Evolutionary conservation across 2,329 filamentous ascomycete genomes (phyloP).

Genomic region (Phialophora verrucosa): DNA sequence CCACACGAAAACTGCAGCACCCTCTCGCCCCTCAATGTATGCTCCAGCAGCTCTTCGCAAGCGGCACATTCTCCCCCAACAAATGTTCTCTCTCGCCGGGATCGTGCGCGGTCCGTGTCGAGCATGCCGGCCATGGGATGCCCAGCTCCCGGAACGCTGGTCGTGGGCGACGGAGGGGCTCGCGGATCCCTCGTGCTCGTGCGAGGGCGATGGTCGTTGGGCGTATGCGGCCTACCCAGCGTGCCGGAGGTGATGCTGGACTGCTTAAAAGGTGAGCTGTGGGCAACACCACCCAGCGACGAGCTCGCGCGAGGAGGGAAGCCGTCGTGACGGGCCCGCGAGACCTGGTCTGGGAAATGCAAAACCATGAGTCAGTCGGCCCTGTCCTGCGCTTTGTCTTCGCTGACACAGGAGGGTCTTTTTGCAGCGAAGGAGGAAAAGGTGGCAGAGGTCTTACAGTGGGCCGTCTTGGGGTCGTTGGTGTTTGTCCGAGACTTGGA

Average conservation of each 20-base stretch:
- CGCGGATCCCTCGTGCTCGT: slow-evolving; percentile 34
- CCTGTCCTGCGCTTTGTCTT: slow-evolving; percentile 14
- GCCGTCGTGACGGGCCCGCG: slow-evolving; percentile 32
- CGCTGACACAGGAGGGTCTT: not conserved
- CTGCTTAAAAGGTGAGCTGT: slow-evolving; percentile 34
- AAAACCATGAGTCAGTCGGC: slow-evolving; percentile 34
- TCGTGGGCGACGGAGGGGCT: slow-evolving; percentile 29
- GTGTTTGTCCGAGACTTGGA: slow-evolving; percentile 30
- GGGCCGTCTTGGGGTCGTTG: slow-evolving; percentile 28
- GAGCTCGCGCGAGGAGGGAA: slow-evolving; percentile 32
- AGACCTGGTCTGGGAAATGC: slow-evolving; percentile 33
- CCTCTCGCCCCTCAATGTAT: slow-evolving; percentile 90
- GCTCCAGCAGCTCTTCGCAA: slow-evolving; percentile 94
- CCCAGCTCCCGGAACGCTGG: slow-evolving; percentile 35
- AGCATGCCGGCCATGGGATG: slow-evolving; percentile 66
- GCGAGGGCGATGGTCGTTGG: slow-evolving; percentile 30
- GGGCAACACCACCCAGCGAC: slow-evolving; percentile 25
- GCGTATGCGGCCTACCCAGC: slow-evolving; percentile 31
- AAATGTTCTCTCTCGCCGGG: slow-evolving; percentile 88
- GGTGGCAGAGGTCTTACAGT: slow-evolving; percentile 32
- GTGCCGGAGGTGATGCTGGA: slow-evolving; percentile 37
- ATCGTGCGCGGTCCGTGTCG: slow-evolving; percentile 76
- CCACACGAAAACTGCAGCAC: slow-evolving; percentile 94
- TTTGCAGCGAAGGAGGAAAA: slow-evolving; percentile 6
- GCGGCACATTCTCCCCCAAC: slow-evolving; percentile 94